Base-by-base conservation (phyloP, 1,139 yeast species). In the Debaryomyces nepalensis region DNA sequence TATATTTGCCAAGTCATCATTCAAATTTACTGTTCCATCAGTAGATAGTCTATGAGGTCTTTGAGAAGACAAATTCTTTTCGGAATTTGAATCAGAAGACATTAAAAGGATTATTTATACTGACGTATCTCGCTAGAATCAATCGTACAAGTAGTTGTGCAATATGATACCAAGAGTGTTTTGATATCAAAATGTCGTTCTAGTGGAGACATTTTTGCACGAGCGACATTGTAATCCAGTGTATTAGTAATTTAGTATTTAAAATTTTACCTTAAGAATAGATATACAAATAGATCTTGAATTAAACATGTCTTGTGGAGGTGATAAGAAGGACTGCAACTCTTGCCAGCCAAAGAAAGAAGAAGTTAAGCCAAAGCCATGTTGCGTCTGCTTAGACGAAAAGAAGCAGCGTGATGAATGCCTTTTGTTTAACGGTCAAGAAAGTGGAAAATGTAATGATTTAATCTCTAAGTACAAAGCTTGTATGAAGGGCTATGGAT, bases 401-500 rank as follows among this genome's bases (percentile, higher is more conserved):
- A 93, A 91, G 71, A 77, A 85, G 50, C 63, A 68, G 19, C 78
- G 99, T 58, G 99, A 93, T 59, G 90, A 90, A 58, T 93, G 99
- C 62, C 70, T 91, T 45, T 74, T 93, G 47, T 69, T 80, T 55
- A 82, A 88, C 56, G 97, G 96, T 38, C 85, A 84, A 55, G 97
- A 90, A 26, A 75, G 87, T 41, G 91, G 86, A 27, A 85, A 89
- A 58, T 93, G 99, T 67, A 80, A 84, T 48, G 77, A 77, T 42
- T 64, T 88, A 45, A 84, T 93, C 48, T 65, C 67, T 26, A 73
- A 81, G 48, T 93, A 91, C 75, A 90, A 88, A 66, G 58, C 61
- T 29, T 93, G 99, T 68, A 93, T 93, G 99, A 84, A 84, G 63
- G 90, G 96, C 26, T 91, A 68, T 61, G 98, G 98, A 0, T 93